These are phyloP conservation scores for Lepidium aucheri DNA, from an alignment of 345 rosid species.

Conservation along the genomic window DNA sequence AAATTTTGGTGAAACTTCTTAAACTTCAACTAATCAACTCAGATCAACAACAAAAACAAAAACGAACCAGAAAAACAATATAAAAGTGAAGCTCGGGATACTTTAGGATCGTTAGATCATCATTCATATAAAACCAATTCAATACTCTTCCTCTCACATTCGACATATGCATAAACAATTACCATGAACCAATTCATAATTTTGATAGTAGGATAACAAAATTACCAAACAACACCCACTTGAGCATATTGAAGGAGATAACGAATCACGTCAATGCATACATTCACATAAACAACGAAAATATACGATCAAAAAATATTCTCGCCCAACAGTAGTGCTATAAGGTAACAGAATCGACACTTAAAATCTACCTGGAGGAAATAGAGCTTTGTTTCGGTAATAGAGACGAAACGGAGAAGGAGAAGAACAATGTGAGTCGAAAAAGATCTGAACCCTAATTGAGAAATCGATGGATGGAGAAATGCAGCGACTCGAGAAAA, in stretches of 20 bases:
- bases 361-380: constrained; percentile 21
- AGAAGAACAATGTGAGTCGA: background rate
- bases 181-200: background rate
- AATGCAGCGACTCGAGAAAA: constrained; percentile 18
- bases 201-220: background rate
- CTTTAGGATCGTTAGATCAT: background rate
- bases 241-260: background rate
- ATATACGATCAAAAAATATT: background rate
- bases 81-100: background rate
- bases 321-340: background rate
- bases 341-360: background rate
- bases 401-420: background rate
- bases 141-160: background rate
- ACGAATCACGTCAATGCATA: background rate
- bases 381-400: background rate
- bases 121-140: background rate
- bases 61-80: background rate
- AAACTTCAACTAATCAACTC: background rate
- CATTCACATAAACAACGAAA: background rate
- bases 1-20: background rate
- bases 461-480: constrained; percentile 23
- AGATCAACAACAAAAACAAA: background rate
- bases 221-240: background rate
- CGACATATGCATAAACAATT: background rate
- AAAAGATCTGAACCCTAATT: constrained; percentile 32